These are phyloP conservation scores for Paraconiothyrium brasiliense DNA, from an alignment of 2,329 filamentous ascomycete genomes.

Conservation along the genomic window DNA sequence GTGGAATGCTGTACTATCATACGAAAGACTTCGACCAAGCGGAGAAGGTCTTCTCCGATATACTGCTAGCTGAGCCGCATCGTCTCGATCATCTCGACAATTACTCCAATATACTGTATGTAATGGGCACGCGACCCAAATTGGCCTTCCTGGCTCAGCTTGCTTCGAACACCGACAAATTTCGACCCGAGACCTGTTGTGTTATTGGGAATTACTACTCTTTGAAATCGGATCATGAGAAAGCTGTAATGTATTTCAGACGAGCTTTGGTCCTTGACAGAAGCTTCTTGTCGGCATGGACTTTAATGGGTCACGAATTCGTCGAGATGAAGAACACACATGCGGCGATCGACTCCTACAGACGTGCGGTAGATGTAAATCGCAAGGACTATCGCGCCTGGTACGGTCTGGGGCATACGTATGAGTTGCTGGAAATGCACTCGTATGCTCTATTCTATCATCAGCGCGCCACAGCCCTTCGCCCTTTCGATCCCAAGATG, in stretches of 20 bases:
- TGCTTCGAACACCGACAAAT: slow-evolving; percentile 91
- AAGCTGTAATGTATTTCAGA: slow-evolving; percentile 97
- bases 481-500: slow-evolving; percentile 98
- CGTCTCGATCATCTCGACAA: slow-evolving; percentile 91
- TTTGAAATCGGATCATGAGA: slow-evolving; percentile 92
- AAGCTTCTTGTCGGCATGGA: slow-evolving; percentile 94
- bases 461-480: slow-evolving; percentile 89
- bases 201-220: slow-evolving; percentile 98
- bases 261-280: slow-evolving; percentile 90
- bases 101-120: slow-evolving; percentile 97
- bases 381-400: slow-evolving; percentile 96
- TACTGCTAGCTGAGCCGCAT: slow-evolving; percentile 72
- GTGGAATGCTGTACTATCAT: slow-evolving; percentile 88
- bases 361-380: slow-evolving; percentile 94
- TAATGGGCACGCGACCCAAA: slow-evolving; percentile 86
- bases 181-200: slow-evolving; percentile 95
- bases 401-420: slow-evolving; percentile 97
- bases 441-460: slow-evolving; percentile 98
- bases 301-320: slow-evolving; percentile 98
- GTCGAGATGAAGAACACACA: slow-evolving; percentile 99
- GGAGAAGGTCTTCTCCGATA: slow-evolving; percentile 70
- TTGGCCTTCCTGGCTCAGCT: slow-evolving; percentile 92
- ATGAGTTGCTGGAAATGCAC: slow-evolving; percentile 97
- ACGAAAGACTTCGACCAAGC: slow-evolving; percentile 78
- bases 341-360: slow-evolving; percentile 95